Percentiles rank a stretch among this genome's conserved stretches.
phyloP scores from a whole-genome alignment of 108 stramenopile species.

The Nitzschia inconspicua region DNA sequence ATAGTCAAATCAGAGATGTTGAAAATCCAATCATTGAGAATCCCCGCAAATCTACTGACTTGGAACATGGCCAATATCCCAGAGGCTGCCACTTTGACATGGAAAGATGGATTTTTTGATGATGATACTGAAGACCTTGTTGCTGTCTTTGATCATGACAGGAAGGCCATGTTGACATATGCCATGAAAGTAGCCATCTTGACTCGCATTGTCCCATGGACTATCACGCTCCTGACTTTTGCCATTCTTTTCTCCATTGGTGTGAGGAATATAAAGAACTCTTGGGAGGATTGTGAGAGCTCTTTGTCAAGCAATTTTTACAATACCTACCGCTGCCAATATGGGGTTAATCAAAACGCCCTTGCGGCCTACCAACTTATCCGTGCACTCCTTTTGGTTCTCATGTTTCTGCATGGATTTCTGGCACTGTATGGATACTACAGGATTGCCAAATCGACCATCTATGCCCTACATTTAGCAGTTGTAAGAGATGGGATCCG shows the following conservation, averaged over 20 bases:
- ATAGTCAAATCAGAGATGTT: no score
- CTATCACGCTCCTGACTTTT: no score
- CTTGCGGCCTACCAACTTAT: no score
- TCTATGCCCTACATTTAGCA: slow-evolving; percentile 3
- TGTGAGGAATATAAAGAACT: no score
- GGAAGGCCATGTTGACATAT: slow-evolving; percentile 6
- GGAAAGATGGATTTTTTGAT: slow-evolving; percentile 11
- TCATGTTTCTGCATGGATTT: no score
- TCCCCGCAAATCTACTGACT: neutral
- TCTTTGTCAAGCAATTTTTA: no score
- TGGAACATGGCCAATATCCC: slow-evolving; percentile 1
- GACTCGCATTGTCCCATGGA: neutral
- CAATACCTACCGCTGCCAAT: no score
- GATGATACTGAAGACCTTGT: slow-evolving; percentile 9
- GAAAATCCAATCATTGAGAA: no score
- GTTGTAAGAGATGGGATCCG: slow-evolving; percentile 14
- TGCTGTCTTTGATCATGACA: slow-evolving; percentile 15
- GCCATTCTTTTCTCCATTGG: no score
- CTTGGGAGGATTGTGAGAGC: no score
- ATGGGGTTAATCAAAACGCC: no score
- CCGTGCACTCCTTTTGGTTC: no score
- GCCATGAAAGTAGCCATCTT: neutral
- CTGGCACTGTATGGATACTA: slow-evolving; percentile 2
- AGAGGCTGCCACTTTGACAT: neutral
- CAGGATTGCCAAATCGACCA: neutral